Evolutionary conservation across 495 filamentous ascomycete species (phyloP), one percentile per base, ranked within the genome.

Genomic region (Astrothelium subdiscretum): DNA sequence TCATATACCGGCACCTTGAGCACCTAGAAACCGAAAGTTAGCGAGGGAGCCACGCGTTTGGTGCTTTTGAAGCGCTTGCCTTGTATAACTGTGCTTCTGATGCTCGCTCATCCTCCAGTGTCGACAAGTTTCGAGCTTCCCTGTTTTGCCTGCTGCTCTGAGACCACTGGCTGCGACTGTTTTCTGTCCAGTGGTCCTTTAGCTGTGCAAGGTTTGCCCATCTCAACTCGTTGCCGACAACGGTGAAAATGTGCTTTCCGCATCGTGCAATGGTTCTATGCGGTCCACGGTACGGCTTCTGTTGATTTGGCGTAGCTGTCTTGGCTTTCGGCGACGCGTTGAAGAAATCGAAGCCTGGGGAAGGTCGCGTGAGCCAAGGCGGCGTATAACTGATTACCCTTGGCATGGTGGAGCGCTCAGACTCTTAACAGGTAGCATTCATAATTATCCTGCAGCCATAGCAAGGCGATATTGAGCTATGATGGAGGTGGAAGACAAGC

Each of bases 341-440:
- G 77, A 74, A 94, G 59, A 95, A 77, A 51, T 84, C 79, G 71
- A 85, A 85, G 61, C 87, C 91, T 27, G 86, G 84, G 22, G 85
- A 82, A 26, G 88, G 87, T 68, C 85, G 79, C 63, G 84, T 84
- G 26, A 96, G 83, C 90, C 90, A 96, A 62, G 81, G 76, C 29
- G 91, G 90, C 68, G 89, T 90, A 72, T 88, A 91, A 71, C 82
- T 85, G 68, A 87, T 81, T 66, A 92, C 83, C 71, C 83, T 87
- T 13, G 89, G 88, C 91, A 96, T 96, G 27, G 63, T 73, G 66
- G 43, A 57, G 63, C 15, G 29, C n/a, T 27, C 8, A 54, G 48
- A 27, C 2, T 54, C 8, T 54, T 29, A n/a, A 48, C 6, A 48
- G 13, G 18, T n/a, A 12, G 22, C 4, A 54, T 22, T 8, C 6